Percentiles rank a stretch among this genome's conserved stretches.
phyloP scores from a whole-genome alignment of 106 monocot genomes.

The Platanthera guangdongensis region DNA sequence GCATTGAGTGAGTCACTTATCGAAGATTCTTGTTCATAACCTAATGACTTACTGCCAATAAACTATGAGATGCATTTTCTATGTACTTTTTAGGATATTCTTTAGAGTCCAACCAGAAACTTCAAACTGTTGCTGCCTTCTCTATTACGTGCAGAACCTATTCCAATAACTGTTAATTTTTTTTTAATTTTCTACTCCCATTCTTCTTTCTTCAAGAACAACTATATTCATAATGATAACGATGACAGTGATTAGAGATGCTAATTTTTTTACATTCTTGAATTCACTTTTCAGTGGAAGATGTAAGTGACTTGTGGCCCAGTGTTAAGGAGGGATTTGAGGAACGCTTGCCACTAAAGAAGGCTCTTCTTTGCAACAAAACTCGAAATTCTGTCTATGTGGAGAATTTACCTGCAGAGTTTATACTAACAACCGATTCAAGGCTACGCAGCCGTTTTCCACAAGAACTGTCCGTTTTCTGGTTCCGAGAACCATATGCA shows the following conservation, averaged over 20 bases:
- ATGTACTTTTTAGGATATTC: not conserved
- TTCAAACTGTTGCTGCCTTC: not conserved
- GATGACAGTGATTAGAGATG: not conserved
- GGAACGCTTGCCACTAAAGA: constrained; percentile 58
- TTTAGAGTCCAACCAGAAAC: too few relatives aligned
- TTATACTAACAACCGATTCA: constrained; percentile 87
- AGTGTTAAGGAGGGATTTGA: constrained; percentile 81
- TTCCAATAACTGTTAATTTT: not conserved
- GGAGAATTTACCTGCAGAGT: constrained; percentile 71
- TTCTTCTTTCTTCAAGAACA: not conserved
- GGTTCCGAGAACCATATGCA: constrained; percentile 97
- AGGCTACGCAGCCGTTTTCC: constrained; percentile 93
- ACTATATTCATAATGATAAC: not conserved
- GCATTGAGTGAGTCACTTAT: too few relatives aligned
- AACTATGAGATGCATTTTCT: not conserved
- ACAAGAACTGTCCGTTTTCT: constrained; percentile 93
- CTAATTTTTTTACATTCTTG: constrained; percentile 1
- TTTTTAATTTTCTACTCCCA: not conserved
- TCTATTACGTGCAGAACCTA: not conserved
- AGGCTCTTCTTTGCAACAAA: constrained; percentile 79
- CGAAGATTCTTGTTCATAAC: too few relatives aligned
- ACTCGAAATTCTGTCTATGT: constrained; percentile 73
- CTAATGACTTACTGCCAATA: not conserved
- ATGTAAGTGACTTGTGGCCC: constrained; percentile 97
- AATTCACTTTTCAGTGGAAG: constrained; percentile 59